Evolutionary conservation across 2,329 filamentous ascomycete species (phyloP), one percentile per base, ranked within the genome.

Genomic region (Colletotrichum sp.): DNA sequence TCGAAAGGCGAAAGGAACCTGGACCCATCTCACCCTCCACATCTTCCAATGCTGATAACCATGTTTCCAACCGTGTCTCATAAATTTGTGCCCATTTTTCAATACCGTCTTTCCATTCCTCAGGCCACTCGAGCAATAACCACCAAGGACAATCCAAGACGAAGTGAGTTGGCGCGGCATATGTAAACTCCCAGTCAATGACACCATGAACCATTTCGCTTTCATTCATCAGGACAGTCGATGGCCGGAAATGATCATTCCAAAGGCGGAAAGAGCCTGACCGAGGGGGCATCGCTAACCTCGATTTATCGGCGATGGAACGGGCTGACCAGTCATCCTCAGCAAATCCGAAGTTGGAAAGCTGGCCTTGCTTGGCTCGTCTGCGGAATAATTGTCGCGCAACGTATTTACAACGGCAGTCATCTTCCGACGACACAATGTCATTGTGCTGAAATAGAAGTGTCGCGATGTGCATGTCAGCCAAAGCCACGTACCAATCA

Each of bases 131-230:
- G 3, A 86, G 77, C 3, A 87, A 80, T 4, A 87, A 76, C 85
- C 84, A 86, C 84, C 83, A 86, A 0, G 85, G 85, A 1, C 82
- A 82, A 60, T 83, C 82, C 64, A 81, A 79, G 10, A 63, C 64
- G 59, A 85, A 86, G 55, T 85, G 80, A 18, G 80, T 71, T 0
- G 84, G 84, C 0, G 79, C 84, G 2, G 75, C 80, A 72, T 86
- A 85, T 0, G 82, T 77, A 70, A 84, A 85, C 78, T 87, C 86
- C 84, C 84, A 87, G 75, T 87, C 85, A 6, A 88, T 83, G 0
- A 84, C 81, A 3, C 79, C 83, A 6, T 7, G 82, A 2, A 87
- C 72, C 0, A 78, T 66, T 6, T 82, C 68, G 6, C 81, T 67
- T 2, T 80, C 74, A 21, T 83, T 77, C 3, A 85, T 8, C 4